These are phyloP conservation scores for Cadophora sp. DNA, from an alignment of 2,329 filamentous ascomycete species.

Conservation along the genomic window DNA sequence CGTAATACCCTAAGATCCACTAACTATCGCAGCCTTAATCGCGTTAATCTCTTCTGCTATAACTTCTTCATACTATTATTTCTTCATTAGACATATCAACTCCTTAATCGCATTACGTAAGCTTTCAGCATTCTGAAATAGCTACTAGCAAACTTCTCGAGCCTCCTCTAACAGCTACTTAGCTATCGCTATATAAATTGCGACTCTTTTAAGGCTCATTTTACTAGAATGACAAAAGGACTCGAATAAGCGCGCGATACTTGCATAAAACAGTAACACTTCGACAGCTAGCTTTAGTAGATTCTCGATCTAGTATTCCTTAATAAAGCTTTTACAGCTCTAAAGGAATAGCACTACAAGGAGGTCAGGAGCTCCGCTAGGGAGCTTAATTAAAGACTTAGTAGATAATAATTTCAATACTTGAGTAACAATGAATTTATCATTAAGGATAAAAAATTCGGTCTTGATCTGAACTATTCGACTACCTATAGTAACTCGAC, in stretches of 20 bases:
- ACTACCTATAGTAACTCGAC: conserved; percentile 32
- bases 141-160: conserved; percentile 43
- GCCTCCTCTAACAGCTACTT: conserved; percentile 41
- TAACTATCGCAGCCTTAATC: conserved; percentile 7
- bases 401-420: background rate
- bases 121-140: conserved; percentile 42
- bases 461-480: background rate
- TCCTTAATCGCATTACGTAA: conserved; percentile 42
- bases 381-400: background rate
- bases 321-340: conserved; percentile 43
- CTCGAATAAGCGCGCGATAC: background rate
- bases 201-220: no score
- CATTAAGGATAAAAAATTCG: background rate
- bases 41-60: conserved; percentile 47
- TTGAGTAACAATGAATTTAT: background rate
- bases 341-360: conserved; percentile 35
- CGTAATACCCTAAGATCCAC: conserved; percentile 37
- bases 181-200: no score
- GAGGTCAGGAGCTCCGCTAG: background rate
- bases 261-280: conserved; percentile 44
- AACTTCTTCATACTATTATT: conserved; percentile 49
- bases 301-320: conserved; percentile 40
- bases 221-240: no score
- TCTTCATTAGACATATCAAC: conserved; percentile 41
- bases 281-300: conserved; percentile 49